Base-by-base conservation (phyloP, 768 basidiomycete species). In the Pleurotus salmoneostramineus region DNA sequence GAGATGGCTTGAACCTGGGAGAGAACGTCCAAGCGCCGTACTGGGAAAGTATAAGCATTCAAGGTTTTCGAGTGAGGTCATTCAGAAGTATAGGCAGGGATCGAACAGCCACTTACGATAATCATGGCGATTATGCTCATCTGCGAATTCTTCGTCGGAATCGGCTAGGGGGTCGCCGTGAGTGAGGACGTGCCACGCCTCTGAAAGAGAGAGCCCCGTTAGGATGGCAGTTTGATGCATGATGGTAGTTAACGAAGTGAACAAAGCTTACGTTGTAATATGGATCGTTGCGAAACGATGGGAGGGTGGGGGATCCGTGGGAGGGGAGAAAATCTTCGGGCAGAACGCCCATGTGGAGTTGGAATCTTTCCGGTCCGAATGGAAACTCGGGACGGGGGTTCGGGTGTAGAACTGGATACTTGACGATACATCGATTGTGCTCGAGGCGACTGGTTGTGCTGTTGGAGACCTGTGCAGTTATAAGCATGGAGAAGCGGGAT, bases 81-180 rank as follows among this genome's bases (percentile, higher is more conserved):
- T 8, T 6, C 5, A 49, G 5, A 49, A 8, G 36, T n/a, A 35
- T 51, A 12, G 21, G 0, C 3, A 14, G 5, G 27, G 33, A 35
- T 51, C 34, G 37, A 55, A 62, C 10, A 46, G 32, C 1, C 36
- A 67, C 82, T 56, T 60, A 90, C 89, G 70, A 63, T 88, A 89
- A 63, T 91, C 89, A 48, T 80, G 72, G 34, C 84, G 80, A 36
- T 80, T 74, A 62, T 87, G 75, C 63, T 88, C 86, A 64, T 91
- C 87, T 11, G 74, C 78, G 49, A 73, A 71, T 65, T 89, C 87
- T 44, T 89, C 87, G 59, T 91, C 90, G 32, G 90, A 91, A 69
- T 91, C 88, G 50, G 77, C 71, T 32, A 91, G 73, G n/a, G 90
- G 85, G 65, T 92, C 90, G 37, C 83, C 81, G 33, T 79, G 83